Conservation (phyloP, 2,329 filamentous ascomycete genomes). For the Zalaria sp. region DNA sequence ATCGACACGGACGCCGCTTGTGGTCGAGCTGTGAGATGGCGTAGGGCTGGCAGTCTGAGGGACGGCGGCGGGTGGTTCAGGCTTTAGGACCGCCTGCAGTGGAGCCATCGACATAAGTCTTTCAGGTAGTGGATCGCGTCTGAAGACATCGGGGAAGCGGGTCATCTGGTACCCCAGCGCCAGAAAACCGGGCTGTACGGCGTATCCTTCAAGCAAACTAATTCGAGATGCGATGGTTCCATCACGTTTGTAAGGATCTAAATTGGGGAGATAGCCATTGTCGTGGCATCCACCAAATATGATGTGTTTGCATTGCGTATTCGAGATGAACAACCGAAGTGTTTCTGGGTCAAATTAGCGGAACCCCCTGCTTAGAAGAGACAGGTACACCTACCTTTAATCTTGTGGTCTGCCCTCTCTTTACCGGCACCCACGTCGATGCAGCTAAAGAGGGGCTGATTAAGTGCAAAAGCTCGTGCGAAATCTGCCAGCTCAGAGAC, state of each 20-base stretch:
- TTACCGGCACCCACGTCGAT: slow-evolving; percentile 48
- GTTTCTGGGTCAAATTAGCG: slow-evolving; percentile 26
- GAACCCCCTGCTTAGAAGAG: slow-evolving; percentile 32
- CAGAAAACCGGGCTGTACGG: slow-evolving; percentile 25
- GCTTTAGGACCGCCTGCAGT: background rate
- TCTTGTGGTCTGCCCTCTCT: slow-evolving; percentile 46
- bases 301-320: slow-evolving; percentile 49
- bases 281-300: slow-evolving; percentile 51
- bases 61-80: slow-evolving; percentile 1
- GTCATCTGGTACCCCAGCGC: slow-evolving; percentile 25
- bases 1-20: background rate
- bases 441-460: slow-evolving; percentile 42
- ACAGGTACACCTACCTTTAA: slow-evolving; percentile 34
- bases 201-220: slow-evolving; percentile 30
- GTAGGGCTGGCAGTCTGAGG: slow-evolving; percentile 10
- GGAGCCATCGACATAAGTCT: slow-evolving; percentile 6
- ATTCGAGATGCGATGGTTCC: slow-evolving; percentile 21
- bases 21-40: slow-evolving; percentile 5
- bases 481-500: slow-evolving; percentile 27
- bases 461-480: slow-evolving; percentile 35
- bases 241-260: slow-evolving; percentile 31
- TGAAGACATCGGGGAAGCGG: slow-evolving; percentile 28
- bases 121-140: slow-evolving; percentile 24
- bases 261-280: slow-evolving; percentile 32
- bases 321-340: slow-evolving; percentile 39